Evolutionary conservation across 768 basidiomycete species (phyloP), one percentile per base, ranked within the genome.

Genomic region (Coprinopsis strossmayeri): DNA sequence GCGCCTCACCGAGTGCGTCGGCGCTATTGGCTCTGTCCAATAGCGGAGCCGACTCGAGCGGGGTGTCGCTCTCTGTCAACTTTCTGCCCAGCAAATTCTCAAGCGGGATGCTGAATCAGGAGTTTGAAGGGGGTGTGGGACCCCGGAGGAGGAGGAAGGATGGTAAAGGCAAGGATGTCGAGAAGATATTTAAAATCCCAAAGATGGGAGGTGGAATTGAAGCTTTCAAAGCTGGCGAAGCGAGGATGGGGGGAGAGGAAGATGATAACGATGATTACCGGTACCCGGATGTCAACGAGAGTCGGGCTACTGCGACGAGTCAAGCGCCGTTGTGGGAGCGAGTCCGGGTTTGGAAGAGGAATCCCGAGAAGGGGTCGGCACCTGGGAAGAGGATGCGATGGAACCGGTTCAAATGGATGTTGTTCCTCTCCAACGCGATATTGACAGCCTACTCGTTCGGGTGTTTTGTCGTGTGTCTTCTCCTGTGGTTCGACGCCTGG

Each of bases 321-420:
- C 27, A 15, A 27, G 17, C 21, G 37, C 9, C 23, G 27, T 44
- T 50, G 21, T 50, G 42, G 49, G 34, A 34, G 15, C 26, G 27
- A 25, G 27, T 5, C 30, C 10, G 11, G 11, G 7, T 37, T n/a
- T 18, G 25, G 30, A 44, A 27, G 18, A 30, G 2, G 34, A 17
- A 25, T 46, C 37, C 13, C 7, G 30, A 45, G 5, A 13, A 5
- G 1, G 64, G 25, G 67, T 68, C 47, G 65, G 64, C 50, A 60
- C 59, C 1, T 66, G 65, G 49, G 60, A 72, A 56, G 37, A 70
- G 67, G 51, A 68, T 83, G 52, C 70, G 81, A n/a, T 91, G 88
- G 88, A 91, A 80, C 60, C 73, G 71, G 55, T 91, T 90, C 74
- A 91, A 91, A 60, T 88, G 85, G 85, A 67, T 69, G 15, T 63